phyloP scores from a whole-genome alignment of 176 grass and related monocot genomes.

The Oryza australiensis region DNA sequence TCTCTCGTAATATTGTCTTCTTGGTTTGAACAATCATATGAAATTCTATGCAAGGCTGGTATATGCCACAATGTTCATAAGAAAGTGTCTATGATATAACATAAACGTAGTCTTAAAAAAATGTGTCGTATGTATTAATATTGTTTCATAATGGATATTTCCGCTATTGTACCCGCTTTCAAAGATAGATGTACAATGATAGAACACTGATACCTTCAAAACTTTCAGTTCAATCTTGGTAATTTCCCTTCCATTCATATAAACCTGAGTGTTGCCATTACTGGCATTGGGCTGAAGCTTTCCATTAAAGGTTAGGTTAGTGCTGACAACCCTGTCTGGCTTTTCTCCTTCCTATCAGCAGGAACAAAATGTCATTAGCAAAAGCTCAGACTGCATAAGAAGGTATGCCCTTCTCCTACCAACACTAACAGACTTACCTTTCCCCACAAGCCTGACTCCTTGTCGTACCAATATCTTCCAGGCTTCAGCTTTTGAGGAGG shows the following conservation, averaged over 20 bases:
- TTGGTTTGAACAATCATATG: neutral
- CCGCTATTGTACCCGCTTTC: neutral
- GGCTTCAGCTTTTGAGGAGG: slow-evolving; percentile 89
- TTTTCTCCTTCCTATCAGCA: slow-evolving; percentile 74
- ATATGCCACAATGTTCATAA: neutral
- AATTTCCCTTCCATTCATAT: slow-evolving; percentile 89
- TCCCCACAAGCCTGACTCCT: slow-evolving; percentile 95
- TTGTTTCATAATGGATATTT: neutral
- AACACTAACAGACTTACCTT: slow-evolving; percentile 47
- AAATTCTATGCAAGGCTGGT: neutral
- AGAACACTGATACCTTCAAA: slow-evolving; percentile 53
- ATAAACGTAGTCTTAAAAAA: neutral
- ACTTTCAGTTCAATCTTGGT: slow-evolving; percentile 76
- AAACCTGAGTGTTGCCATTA: slow-evolving; percentile 87
- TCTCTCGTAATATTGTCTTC: neutral
- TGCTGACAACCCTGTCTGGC: slow-evolving; percentile 68
- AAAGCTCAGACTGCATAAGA: neutral
- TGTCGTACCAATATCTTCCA: slow-evolving; percentile 98
- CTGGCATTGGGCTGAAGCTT: slow-evolving; percentile 80
- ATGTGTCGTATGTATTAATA: neutral
- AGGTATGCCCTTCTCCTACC: neutral
- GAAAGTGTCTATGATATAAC: neutral
- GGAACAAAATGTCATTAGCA: slow-evolving; percentile 2
- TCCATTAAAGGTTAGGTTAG: slow-evolving; percentile 79
- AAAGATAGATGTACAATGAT: neutral